These are phyloP conservation scores for Pulicaria dysenterica DNA, from an alignment of 129 eudicot species.

Conservation along the genomic window DNA sequence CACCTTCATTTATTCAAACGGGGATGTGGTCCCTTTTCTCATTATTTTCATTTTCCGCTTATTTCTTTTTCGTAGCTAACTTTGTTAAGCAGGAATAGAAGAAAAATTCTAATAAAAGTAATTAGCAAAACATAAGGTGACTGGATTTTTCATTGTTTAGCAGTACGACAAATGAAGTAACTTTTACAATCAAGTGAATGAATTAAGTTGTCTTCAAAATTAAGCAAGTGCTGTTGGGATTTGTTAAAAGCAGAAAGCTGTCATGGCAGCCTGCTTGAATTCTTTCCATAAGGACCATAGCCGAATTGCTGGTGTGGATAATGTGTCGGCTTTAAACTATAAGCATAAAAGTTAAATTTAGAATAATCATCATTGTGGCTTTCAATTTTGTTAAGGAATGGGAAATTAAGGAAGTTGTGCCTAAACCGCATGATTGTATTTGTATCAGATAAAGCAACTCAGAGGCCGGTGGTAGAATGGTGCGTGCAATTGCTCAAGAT, in stretches of 20 bases:
- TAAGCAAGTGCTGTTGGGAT: not conserved
- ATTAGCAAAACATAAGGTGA: constrained; percentile 14
- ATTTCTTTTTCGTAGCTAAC: not conserved
- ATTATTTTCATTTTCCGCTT: not conserved
- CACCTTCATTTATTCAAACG: not conserved
- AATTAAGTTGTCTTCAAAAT: not conserved
- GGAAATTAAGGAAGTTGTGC: no score
- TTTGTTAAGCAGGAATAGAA: not conserved
- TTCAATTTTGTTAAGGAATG: not conserved
- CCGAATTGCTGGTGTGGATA: not conserved
- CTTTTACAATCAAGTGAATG: not conserved
- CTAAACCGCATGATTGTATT: not conserved
- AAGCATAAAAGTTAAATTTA: not conserved
- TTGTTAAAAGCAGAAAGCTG: not conserved
- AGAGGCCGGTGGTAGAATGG: constrained; percentile 31
- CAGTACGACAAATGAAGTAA: constrained; percentile 4
- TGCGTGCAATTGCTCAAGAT: constrained; percentile 13
- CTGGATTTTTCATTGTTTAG: not conserved
- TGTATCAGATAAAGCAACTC: constrained; percentile 19
- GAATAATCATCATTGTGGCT: not conserved
- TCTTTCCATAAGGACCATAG: not conserved
- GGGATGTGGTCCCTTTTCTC: not conserved
- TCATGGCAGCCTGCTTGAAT: constrained; percentile 1
- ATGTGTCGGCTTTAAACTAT: not conserved
- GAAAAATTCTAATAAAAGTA: not conserved